These are phyloP conservation scores for Penicillium riverlandense DNA, from an alignment of 495 filamentous ascomycete species.

Conservation along the genomic window DNA sequence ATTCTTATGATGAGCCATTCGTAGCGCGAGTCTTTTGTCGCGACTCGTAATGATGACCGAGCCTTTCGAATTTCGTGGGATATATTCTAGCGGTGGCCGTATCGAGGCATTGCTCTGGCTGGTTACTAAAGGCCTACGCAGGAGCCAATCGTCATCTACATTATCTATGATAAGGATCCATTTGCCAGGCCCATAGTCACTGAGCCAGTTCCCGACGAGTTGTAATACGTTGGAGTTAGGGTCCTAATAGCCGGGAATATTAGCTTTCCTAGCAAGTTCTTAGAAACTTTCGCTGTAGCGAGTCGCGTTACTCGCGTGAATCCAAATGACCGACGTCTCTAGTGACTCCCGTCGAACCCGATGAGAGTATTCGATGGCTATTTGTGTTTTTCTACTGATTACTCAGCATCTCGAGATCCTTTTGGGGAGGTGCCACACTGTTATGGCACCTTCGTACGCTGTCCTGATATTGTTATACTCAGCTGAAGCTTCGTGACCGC, in stretches of 20 bases:
- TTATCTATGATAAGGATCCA: conserved; percentile 5
- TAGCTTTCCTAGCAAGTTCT: conserved; percentile 26
- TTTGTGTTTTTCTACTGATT: background rate
- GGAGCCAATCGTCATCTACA: conserved; percentile 11
- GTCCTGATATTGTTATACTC: too few relatives aligned
- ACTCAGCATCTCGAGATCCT: too few relatives aligned
- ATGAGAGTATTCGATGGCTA: background rate
- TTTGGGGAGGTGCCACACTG: too few relatives aligned
- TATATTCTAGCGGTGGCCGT: background rate
- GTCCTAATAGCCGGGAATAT: conserved; percentile 26
- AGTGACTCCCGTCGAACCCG: conserved; percentile 4
- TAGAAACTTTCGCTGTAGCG: conserved; percentile 30
- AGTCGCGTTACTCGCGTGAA: conserved; percentile 28
- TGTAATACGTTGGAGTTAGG: conserved; percentile 30
- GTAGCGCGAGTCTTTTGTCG: conserved; percentile 14
- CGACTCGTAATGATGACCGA: conserved; percentile 30
- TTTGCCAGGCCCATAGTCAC: conserved; percentile 16
- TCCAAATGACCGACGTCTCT: conserved; percentile 42
- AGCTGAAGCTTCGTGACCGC: too few relatives aligned
- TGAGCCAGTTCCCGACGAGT: conserved; percentile 32
- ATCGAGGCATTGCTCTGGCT: background rate
- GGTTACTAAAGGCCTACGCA: conserved; percentile 1
- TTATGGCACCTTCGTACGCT: too few relatives aligned
- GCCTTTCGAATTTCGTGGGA: background rate
- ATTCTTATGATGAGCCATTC: conserved; percentile 20